Base-by-base conservation (phyloP, 371 early-diverging fungal genomes). In the Mortierella sp. region DNA sequence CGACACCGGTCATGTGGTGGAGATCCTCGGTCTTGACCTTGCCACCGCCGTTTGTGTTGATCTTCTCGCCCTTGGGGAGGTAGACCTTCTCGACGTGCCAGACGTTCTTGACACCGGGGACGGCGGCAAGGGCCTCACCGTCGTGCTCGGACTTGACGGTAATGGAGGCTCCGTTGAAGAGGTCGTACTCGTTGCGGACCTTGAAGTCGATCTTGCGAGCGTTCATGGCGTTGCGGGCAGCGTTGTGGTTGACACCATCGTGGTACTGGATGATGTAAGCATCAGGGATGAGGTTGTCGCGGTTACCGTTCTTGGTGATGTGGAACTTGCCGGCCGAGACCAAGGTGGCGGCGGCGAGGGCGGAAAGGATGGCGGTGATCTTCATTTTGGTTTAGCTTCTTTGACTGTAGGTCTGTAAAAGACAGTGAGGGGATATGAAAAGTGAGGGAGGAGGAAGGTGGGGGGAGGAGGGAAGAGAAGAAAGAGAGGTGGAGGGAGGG, bases 1-100 rank as follows among this genome's bases (percentile, higher is more conserved):
- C 85, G 5, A 93, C 91, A 41, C 94, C 94, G 6, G 94, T 90
- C 87, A 91, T 86, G 24, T 76, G 73, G 76, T 93, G 93, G 5
- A 85, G 76, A 8, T 74, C 72, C 24, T 52, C 50, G 2, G 40
- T 47, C 8, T 47, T 34, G 22, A 65, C 31, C 8, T 66, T 68
- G 39, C 68, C 70, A 0, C 72, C 50, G 40, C 66, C 26, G 2
- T 71, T 74, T 8, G 10, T n/a, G 16, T 24, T 69, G 29, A 41
- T 14, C 22, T 41, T 50, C 24, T 31, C 47, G 52, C 41, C 40
- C 58, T 68, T 77, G 39, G 83, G 83, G 40, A 74, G 47, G 2
- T 64, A 52, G 63, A 74, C 41, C 31, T 68, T 34, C 14, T 44
- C 41, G 39, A 80, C 64, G 16, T 80, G 85, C 85, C 85, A 85